A percentile compares a stretch with the other conserved stretches of the same genome.
Evolutionary conservation across 2,329 filamentous ascomycete genomes (phyloP).

Genomic region (Fusarium newnesense): DNA sequence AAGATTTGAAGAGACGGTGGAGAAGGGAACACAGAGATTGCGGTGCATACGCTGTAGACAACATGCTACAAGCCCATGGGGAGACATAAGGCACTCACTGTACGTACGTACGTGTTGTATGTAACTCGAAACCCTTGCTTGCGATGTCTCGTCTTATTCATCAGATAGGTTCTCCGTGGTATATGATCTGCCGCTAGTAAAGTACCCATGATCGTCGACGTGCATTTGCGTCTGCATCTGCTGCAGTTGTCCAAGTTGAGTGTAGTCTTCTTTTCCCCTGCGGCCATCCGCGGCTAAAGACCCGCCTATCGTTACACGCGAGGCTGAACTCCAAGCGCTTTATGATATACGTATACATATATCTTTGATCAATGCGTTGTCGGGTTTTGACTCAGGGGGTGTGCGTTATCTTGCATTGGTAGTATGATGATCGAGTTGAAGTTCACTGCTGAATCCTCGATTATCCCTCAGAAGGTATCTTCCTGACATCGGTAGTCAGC

Average conservation of each 20-base stretch:
- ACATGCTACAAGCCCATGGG: neutral
- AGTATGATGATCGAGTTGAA: conserved; percentile 17
- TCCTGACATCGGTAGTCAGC: neutral
- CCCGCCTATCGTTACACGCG: conserved; percentile 37
- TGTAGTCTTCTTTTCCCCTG: conserved; percentile 22
- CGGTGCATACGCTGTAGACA: neutral
- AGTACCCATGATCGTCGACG: conserved; percentile 11
- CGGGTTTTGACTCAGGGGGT: conserved; percentile 7
- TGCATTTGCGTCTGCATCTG: conserved; percentile 9
- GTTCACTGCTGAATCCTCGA: neutral
- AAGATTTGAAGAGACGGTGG: conserved; percentile 27
- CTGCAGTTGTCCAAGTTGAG: conserved; percentile 22
- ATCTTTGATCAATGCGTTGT: neutral
- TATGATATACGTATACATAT: neutral
- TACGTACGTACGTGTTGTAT: neutral
- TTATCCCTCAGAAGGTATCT: neutral
- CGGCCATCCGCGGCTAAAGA: conserved; percentile 28
- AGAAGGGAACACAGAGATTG: conserved; percentile 4
- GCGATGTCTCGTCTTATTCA: conserved; percentile 3
- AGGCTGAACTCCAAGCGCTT: conserved; percentile 17
- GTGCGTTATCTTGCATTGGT: conserved; percentile 40
- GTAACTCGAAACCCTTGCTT: conserved; percentile 16
- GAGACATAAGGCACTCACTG: neutral
- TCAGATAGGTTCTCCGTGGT: conserved; percentile 7
- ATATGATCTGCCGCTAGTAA: conserved; percentile 23